phyloP scores from a whole-genome alignment of 768 basidiomycete species.

The Suillus occidentalis region DNA sequence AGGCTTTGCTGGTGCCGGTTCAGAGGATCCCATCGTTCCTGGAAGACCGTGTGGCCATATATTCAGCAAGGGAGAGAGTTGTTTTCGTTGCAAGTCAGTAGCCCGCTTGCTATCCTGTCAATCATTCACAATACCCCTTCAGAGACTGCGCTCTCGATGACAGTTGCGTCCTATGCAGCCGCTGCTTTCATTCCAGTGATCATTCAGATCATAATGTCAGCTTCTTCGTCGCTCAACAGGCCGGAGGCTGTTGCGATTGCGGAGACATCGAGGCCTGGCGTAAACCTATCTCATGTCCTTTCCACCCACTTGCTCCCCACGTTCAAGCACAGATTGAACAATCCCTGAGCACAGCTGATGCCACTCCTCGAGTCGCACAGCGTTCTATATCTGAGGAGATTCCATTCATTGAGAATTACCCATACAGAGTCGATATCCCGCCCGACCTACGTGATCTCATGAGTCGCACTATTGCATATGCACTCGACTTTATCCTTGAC shows the following conservation, averaged over 20 bases:
- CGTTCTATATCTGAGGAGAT: conserved; percentile 47
- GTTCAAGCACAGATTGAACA: conserved; percentile 21
- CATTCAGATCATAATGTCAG: conserved; percentile 89
- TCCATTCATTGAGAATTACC: conserved; percentile 61
- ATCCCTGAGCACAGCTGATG: conserved; percentile 22
- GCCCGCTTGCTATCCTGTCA: not conserved
- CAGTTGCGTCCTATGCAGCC: conserved; percentile 85
- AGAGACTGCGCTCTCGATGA: conserved; percentile 93
- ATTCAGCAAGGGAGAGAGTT: conserved; percentile 88
- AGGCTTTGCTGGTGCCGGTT: conserved; percentile 58
- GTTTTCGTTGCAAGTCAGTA: conserved; percentile 91
- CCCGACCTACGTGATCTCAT: conserved; percentile 73
- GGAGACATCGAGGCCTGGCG: conserved; percentile 92
- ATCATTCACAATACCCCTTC: conserved; percentile 9
- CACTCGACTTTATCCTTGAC: conserved; percentile 80
- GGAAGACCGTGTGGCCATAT: conserved; percentile 82
- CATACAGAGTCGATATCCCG: conserved; percentile 55
- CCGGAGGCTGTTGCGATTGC: conserved; percentile 94
- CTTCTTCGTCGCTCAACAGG: conserved; percentile 90
- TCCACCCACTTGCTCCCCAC: conserved; percentile 58
- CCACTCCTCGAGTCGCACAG: conserved; percentile 44
- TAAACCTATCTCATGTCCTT: conserved; percentile 61
- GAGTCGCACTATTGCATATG: conserved; percentile 70
- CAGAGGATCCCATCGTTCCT: conserved; percentile 57
- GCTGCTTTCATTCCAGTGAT: conserved; percentile 87